Percentiles rank a stretch among this genome's conserved stretches.
Conservation (phyloP, 805 yeast species). For the Candida bentonensis region DNA sequence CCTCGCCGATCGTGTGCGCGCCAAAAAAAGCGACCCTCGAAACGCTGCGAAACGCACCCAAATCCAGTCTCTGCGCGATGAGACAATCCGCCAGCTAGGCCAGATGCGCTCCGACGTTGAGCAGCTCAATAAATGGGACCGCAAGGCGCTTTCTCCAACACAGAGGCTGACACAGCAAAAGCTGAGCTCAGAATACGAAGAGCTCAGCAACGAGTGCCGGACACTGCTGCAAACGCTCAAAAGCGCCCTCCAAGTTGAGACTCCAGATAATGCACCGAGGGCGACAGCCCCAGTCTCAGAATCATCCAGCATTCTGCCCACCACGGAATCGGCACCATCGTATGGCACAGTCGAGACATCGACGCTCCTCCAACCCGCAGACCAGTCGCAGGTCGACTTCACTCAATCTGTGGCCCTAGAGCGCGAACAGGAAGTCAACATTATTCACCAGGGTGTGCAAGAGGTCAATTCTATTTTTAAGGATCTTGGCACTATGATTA, state of each 20-base stretch:
- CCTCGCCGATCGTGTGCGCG: neutral
- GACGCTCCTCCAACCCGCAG: neutral
- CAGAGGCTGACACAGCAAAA: neutral
- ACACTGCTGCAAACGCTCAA: neutral
- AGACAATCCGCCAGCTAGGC: neutral
- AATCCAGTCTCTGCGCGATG: neutral
- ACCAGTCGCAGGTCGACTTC: constrained; percentile 17
- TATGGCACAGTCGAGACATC: neutral
- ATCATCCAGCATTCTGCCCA: neutral
- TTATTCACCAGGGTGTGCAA: constrained; percentile 61
- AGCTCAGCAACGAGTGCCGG: neutral
- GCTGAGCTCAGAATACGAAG: neutral
- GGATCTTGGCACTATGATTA: constrained; percentile 63
- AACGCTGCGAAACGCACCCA: neutral
- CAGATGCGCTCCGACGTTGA: neutral
- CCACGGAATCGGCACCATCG: neutral
- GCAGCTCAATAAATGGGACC: neutral
- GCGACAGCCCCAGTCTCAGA: neutral
- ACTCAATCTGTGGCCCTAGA: constrained; percentile 37
- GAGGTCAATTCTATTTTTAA: constrained; percentile 79
- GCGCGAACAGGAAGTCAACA: constrained; percentile 56
- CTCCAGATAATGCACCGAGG: neutral
- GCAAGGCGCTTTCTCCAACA: neutral
- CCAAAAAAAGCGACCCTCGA: neutral
- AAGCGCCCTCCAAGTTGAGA: neutral